Conservation (phyloP, 805 yeast genomes). For the Deakozyma indianensis region DNA sequence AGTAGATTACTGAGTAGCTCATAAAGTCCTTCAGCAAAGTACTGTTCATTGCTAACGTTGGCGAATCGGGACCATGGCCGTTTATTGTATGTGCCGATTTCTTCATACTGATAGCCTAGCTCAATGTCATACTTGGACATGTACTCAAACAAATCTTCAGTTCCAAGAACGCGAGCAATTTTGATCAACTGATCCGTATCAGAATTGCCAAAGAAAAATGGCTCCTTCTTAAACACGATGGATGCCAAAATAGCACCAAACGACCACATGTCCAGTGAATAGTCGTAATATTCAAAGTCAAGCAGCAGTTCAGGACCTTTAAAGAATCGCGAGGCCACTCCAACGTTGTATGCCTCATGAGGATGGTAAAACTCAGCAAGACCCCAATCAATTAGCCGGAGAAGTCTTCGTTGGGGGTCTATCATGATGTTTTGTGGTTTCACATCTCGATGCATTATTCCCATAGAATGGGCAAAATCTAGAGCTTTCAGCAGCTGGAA, state of each 20-base stretch:
- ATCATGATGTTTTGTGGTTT: conserved; percentile 95
- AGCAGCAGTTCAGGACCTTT: conserved; percentile 88
- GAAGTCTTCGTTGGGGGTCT: conserved; percentile 52
- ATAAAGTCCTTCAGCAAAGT: conserved; percentile 51
- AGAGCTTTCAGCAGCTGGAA: conserved; percentile 68
- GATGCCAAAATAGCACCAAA: conserved; percentile 90
- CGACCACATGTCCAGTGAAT: conserved; percentile 87
- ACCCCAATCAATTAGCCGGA: conserved; percentile 91
- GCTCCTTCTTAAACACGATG: conserved; percentile 78
- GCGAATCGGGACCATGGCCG: conserved; percentile 71
- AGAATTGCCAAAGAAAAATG: conserved; percentile 82
- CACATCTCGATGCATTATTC: conserved; percentile 91
- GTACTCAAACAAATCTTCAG: conserved; percentile 61
- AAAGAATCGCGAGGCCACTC: conserved; percentile 87
- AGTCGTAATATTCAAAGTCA: conserved; percentile 78
- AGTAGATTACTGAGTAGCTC: conserved; percentile 71
- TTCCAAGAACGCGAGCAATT: conserved; percentile 76
- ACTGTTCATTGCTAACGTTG: conserved; percentile 46
- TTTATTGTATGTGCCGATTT: conserved; percentile 53
- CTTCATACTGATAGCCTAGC: conserved; percentile 63
- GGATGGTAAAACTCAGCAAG: conserved; percentile 88
- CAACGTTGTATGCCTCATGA: conserved; percentile 77
- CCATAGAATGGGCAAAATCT: conserved; percentile 86
- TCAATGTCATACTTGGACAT: conserved; percentile 55
- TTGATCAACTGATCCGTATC: conserved; percentile 86